A percentile compares a stretch with the other conserved stretches of the same genome.
These are phyloP conservation scores for Aspergillus unguis DNA, from an alignment of 2,329 filamentous ascomycete genomes.

Conservation along the genomic window DNA sequence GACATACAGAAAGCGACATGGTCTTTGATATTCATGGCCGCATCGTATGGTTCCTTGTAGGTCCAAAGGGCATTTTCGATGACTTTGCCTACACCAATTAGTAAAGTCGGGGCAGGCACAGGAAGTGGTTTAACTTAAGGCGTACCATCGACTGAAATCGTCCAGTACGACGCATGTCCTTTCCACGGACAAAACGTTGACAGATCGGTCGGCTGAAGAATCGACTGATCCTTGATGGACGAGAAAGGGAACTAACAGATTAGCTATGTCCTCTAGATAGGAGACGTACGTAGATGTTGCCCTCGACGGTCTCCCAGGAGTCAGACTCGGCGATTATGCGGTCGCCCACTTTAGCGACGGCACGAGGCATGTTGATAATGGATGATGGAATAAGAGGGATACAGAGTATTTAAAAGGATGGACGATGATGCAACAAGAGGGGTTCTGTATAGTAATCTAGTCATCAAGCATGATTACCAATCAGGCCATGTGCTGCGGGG, in stretches of 20 bases:
- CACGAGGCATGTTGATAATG: constrained; percentile 30
- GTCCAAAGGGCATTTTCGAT: constrained; percentile 58
- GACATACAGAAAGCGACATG: constrained; percentile 58
- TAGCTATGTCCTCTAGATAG: background rate
- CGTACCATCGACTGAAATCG: constrained; percentile 48
- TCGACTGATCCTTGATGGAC: constrained; percentile 43
- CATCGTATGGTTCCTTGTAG: constrained; percentile 52
- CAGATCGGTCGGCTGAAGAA: constrained; percentile 46
- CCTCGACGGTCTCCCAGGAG: constrained; percentile 55
- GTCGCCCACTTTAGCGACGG: constrained; percentile 50
- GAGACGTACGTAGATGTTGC: constrained; percentile 46
- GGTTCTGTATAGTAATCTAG: too few species aligned
- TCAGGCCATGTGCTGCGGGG: too few species aligned
- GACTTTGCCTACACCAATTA: constrained; percentile 37
- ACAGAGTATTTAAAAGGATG: too few species aligned
- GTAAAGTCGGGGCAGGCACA: too few species aligned
- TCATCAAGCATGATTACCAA: too few species aligned
- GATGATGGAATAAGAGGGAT: background rate
- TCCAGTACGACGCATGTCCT: constrained; percentile 57
- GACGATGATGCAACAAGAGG: too few species aligned
- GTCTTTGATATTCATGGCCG: constrained; percentile 51
- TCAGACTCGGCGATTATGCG: constrained; percentile 51
- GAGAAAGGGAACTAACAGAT: constrained; percentile 44
- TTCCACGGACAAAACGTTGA: constrained; percentile 57
- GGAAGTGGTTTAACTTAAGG: background rate